Conservation (phyloP, 2,329 filamentous ascomycete genomes). For the Pezicula carpinea region DNA sequence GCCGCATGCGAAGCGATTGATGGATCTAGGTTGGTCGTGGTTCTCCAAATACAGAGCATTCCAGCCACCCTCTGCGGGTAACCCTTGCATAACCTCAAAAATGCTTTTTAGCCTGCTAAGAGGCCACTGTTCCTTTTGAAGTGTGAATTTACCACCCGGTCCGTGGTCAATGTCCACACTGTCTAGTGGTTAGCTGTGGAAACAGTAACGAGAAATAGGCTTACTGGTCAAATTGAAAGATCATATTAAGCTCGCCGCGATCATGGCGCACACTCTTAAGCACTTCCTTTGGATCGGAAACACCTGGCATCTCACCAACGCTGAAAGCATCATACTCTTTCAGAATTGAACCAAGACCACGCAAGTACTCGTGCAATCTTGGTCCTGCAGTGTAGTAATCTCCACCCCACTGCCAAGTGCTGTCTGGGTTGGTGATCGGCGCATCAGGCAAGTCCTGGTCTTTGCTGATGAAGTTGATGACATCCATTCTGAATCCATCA, state of each 20-base stretch:
- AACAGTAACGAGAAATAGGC: slow-evolving; percentile 13
- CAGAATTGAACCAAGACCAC: slow-evolving; percentile 41
- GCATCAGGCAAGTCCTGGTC: slow-evolving; percentile 51
- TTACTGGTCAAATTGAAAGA: slow-evolving; percentile 66
- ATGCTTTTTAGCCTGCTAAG: slow-evolving; percentile 38
- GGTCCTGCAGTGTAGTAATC: slow-evolving; percentile 54
- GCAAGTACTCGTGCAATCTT: slow-evolving; percentile 47
- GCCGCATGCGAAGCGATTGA: slow-evolving; percentile 41
- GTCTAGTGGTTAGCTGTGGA: slow-evolving; percentile 1
- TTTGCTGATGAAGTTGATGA: slow-evolving; percentile 65
- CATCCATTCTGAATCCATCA: slow-evolving; percentile 58
- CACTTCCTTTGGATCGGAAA: slow-evolving; percentile 43
- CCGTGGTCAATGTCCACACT: slow-evolving; percentile 49
- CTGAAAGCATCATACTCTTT: slow-evolving; percentile 46
- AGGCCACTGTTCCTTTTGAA: slow-evolving; percentile 31
- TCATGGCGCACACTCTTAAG: slow-evolving; percentile 49
- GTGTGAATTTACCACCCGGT: slow-evolving; percentile 37
- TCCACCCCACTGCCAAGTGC: slow-evolving; percentile 43
- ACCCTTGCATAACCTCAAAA: slow-evolving; percentile 45
- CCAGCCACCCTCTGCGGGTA: slow-evolving; percentile 49
- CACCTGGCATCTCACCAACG: slow-evolving; percentile 44
- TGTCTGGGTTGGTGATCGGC: slow-evolving; percentile 35
- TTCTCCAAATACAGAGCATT: slow-evolving; percentile 54
- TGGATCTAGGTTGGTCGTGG: slow-evolving; percentile 48
- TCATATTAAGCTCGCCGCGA: slow-evolving; percentile 62